Evolutionary conservation across 1,284 basidiomycete species (phyloP).

Genomic region (Ustilago cynodontis): DNA sequence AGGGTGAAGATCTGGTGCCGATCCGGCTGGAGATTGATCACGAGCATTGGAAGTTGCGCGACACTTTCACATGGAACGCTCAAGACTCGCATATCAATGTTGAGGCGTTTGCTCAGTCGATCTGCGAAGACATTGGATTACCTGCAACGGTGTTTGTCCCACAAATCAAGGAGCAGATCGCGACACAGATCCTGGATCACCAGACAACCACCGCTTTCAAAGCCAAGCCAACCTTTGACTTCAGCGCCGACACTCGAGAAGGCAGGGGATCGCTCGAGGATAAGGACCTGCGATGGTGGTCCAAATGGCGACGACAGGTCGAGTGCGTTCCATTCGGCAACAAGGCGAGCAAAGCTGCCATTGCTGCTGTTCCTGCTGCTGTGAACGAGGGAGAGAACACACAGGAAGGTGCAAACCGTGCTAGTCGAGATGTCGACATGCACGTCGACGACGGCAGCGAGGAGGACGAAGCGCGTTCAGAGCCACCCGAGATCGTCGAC

Average conservation of each 20-base stretch:
- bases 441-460: conserved; percentile 66
- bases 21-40: conserved; percentile 95
- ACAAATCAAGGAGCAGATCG: conserved; percentile 84
- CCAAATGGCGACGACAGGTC: conserved; percentile 46
- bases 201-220: conserved; percentile 61
- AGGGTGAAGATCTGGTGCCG: conserved; percentile 85
- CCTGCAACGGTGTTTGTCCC: conserved; percentile 77
- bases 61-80: conserved; percentile 97
- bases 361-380: conserved; percentile 53
- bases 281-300: conserved; percentile 50
- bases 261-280: conserved; percentile 44
- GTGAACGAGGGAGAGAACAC: background rate
- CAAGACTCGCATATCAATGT: conserved; percentile 88
- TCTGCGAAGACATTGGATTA: conserved; percentile 91
- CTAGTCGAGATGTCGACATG: conserved; percentile 70
- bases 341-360: conserved; percentile 56
- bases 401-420: conserved; percentile 73
- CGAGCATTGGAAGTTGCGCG: conserved; percentile 87
- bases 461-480: conserved; percentile 70
- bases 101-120: conserved; percentile 86
- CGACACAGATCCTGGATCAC: conserved; percentile 86
- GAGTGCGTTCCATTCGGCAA: conserved; percentile 47
- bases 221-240: conserved; percentile 44
- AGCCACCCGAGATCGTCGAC: conserved; percentile 41
- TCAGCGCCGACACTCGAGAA: conserved; percentile 32